Base-by-base conservation (phyloP, 306 rosid species). In the Alnus rubra region DNA sequence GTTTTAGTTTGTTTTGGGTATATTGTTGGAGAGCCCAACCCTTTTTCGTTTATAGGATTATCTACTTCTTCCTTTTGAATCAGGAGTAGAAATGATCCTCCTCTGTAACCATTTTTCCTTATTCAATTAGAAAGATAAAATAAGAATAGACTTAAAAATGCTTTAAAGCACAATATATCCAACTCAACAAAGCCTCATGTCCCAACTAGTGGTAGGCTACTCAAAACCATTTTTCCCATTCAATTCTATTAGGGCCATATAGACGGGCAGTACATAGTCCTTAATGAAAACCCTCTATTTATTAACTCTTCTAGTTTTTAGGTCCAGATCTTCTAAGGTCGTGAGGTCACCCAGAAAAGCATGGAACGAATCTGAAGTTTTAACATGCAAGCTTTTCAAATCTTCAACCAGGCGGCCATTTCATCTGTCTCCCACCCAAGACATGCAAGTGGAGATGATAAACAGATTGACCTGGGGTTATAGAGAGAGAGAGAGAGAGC, bases 381-480 rank as follows among this genome's bases (percentile, higher is more conserved):
- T 12, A 7, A 15, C 58, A 71, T 15, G 45, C 16, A 8, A 18
- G 49, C 50, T 67, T 67, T 79, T 78, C 49, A 69, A 80, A 81
- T 72, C 73, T 77, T 93, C 78, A 93, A 74, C 98, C 98, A 14
- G 97, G 92, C 47, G 97, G 98, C 98, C 98, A 93, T 72, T 82
- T 91, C 93, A 91, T 70, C 78, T 87, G 89, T 84, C 97, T 93
- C 75, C 98, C 98, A 76, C 97, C 98, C 11, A 89, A 81, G 71
- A 93, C 92, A 80, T 93, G 98, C 93, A 93, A 82, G 89, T 93
- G 98, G 81, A 93, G 88, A 88, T 93, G 98, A 80, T 91, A 93
- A 56, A 93, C 98, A 69, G 94, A 91, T 88, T 93, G 98, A 81
- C 97, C 97, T 93, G 78, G 53, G 28, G 28, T 23, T 23, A 23